Evolutionary conservation across 2,329 filamentous ascomycete genomes (phyloP).

Genomic region (Colletotrichum sp.): DNA sequence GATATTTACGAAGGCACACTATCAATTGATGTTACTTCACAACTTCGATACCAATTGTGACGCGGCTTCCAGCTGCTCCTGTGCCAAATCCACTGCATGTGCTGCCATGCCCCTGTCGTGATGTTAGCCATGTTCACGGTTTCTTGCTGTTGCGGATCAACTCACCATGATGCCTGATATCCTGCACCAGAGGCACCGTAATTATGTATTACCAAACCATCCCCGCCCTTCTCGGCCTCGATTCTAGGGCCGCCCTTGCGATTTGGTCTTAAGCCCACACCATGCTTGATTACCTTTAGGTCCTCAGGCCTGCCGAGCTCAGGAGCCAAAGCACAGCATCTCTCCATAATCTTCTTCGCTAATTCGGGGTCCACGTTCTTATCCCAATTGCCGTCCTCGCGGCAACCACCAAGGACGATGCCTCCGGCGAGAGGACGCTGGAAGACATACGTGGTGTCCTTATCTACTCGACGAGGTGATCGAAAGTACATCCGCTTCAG

Average conservation of each 20-base stretch:
- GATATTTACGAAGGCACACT: not conserved
- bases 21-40: not conserved
- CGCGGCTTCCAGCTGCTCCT: not conserved
- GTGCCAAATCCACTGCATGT: not conserved
- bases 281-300: conserved; percentile 35
- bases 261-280: conserved; percentile 34
- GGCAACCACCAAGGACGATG: conserved; percentile 36
- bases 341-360: conserved; percentile 34
- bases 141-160: not conserved
- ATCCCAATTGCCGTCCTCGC: conserved; percentile 35
- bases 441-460: conserved; percentile 48
- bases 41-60: not conserved
- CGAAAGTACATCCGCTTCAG: conserved; percentile 43
- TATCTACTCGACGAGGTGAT: conserved; percentile 42
- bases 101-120: conserved; percentile 7
- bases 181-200: conserved; percentile 31
- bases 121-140: not conserved
- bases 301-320: conserved; percentile 36
- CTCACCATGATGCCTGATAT: conserved; percentile 29
- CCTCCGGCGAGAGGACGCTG: conserved; percentile 40
- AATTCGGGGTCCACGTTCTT: conserved; percentile 31
- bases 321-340: conserved; percentile 36
- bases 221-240: conserved; percentile 29
- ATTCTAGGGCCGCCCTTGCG: conserved; percentile 33
- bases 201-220: conserved; percentile 28